A percentile compares a stretch with the other conserved stretches of the same genome.
phyloP scores from a whole-genome alignment of 1,284 basidiomycete species.

The Somion occarium region DNA sequence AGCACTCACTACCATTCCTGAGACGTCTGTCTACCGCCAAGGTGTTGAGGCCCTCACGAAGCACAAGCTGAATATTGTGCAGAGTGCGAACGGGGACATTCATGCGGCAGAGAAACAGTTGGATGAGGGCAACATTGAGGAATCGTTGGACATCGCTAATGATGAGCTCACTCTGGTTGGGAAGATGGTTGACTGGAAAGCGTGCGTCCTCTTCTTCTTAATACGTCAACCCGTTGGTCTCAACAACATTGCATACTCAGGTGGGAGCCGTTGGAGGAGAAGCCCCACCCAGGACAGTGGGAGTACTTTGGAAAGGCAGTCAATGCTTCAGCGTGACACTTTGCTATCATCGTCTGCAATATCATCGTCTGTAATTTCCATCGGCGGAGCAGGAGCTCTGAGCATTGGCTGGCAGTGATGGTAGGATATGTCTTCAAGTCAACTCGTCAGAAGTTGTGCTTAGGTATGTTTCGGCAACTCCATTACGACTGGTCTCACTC shows the following conservation, averaged over 20 bases:
- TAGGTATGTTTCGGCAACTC: no score
- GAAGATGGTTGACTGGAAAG: slow-evolving; percentile 94
- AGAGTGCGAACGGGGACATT: slow-evolving; percentile 64
- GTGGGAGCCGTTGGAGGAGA: slow-evolving; percentile 85
- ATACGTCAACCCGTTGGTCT: slow-evolving; percentile 9
- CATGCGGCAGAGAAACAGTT: slow-evolving; percentile 67
- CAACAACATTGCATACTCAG: slow-evolving; percentile 35
- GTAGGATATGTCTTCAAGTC: no score
- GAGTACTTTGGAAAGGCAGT: slow-evolving; percentile 67
- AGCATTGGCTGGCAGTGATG: no score
- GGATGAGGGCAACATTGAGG: slow-evolving; percentile 79
- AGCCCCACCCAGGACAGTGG: slow-evolving; percentile 82
- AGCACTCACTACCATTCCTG: slow-evolving; percentile 68
- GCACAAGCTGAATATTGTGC: slow-evolving; percentile 74
- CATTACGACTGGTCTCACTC: no score
- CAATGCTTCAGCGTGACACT: slow-evolving; percentile 28
- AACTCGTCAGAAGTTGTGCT: no score
- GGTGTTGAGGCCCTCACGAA: slow-evolving; percentile 85
- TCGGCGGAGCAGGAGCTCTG: no score
- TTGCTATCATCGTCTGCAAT: no score
- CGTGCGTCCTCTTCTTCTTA: slow-evolving; percentile 56
- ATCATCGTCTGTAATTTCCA: no score
- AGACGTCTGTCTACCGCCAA: slow-evolving; percentile 86
- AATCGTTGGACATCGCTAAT: slow-evolving; percentile 78
- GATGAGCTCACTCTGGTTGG: slow-evolving; percentile 77